Evolutionary conservation across 352 stramenopile species (phyloP), one percentile per base, ranked within the genome.

Genomic region (Phytophthora crassamura): DNA sequence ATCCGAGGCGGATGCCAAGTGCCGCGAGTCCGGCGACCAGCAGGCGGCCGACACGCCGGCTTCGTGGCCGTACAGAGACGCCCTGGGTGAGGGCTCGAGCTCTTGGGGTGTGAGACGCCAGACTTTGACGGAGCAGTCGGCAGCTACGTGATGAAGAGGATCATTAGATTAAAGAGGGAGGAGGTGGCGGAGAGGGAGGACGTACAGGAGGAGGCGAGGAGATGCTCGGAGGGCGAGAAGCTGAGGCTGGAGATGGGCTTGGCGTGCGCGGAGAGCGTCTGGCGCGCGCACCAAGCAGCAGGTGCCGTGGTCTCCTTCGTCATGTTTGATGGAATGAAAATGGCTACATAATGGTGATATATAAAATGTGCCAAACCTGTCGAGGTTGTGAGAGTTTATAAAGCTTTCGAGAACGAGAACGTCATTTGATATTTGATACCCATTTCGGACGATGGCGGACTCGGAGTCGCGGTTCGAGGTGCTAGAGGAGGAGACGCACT

Each of bases 1-100:
- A 70, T 99, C 97, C 9, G 88, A 98, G 7, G 95, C 96, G 6
- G 97, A 98, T 10, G 90, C 95, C 30, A 99, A 59, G 51, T 96
- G 97, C 34, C 64, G 75, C 9, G 83, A 79, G 47, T 96, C 88
- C 5, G 78, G 75, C 10, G 84, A 97, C 96, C 96, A 99, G 18
- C 88, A 80, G 8, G 98, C 86, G 55, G 97, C 95, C 32, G 97
- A 98, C 15, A 99, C 90, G 22, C 97, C 97, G 42, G 97, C 82
- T 47, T 93, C 80, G 72, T 99, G 96, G n/a, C 95, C 95, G 40
- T 82, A 84, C 5, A 97, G 61, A 33, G 77, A 79, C 30, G 66
- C 61, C 20, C 69, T 61, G 5, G 78, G 75, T 43, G 70, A 28
- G 12, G 39, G 41, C 28, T 68, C 54, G 7, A 82, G 58, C 15